Evolutionary conservation across 2,329 filamentous ascomycete species (phyloP).

Genomic region (Aspergillus puulaauensis): DNA sequence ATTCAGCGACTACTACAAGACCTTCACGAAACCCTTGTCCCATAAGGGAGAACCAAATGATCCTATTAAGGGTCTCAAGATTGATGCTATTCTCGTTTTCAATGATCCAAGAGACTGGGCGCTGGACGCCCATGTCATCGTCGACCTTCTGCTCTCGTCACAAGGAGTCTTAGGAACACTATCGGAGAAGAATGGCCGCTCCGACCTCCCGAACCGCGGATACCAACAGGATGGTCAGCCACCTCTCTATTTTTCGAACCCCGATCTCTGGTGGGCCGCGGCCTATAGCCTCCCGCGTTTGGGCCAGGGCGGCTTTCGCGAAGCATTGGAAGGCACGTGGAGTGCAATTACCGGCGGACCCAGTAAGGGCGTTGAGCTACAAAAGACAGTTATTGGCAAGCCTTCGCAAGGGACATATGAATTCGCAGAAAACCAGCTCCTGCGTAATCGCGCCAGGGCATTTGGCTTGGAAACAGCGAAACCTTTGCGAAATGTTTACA

Average conservation of each 20-base stretch:
- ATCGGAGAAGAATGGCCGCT: conserved; percentile 68
- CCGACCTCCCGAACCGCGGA: conserved; percentile 66
- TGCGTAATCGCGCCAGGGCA: conserved; percentile 56
- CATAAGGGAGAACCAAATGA: conserved; percentile 39
- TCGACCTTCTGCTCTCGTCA: conserved; percentile 77
- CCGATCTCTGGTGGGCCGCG: conserved; percentile 86
- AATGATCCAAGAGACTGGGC: conserved; percentile 97
- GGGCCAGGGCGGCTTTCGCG: conserved; percentile 87
- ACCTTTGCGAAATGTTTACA: conserved; percentile 76
- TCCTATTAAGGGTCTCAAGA: conserved; percentile 61
- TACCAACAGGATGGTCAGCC: conserved; percentile 83
- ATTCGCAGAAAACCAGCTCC: conserved; percentile 76
- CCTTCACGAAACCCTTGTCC: conserved; percentile 39
- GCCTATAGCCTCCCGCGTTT: conserved; percentile 81
- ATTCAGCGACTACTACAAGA: conserved; percentile 61
- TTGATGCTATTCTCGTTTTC: conserved; percentile 90
- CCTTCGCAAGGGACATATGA: conserved; percentile 74
- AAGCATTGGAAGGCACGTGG: conserved; percentile 80
- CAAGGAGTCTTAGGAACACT: conserved; percentile 79
- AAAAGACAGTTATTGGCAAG: conserved; percentile 76
- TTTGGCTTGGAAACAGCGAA: conserved; percentile 39
- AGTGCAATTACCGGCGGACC: conserved; percentile 63
- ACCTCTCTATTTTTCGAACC: conserved; percentile 80
- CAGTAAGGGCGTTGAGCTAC: conserved; percentile 54
- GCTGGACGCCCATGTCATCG: conserved; percentile 79